phyloP scores from a whole-genome alignment of 805 yeast species.

The Lachancea mirantina region DNA sequence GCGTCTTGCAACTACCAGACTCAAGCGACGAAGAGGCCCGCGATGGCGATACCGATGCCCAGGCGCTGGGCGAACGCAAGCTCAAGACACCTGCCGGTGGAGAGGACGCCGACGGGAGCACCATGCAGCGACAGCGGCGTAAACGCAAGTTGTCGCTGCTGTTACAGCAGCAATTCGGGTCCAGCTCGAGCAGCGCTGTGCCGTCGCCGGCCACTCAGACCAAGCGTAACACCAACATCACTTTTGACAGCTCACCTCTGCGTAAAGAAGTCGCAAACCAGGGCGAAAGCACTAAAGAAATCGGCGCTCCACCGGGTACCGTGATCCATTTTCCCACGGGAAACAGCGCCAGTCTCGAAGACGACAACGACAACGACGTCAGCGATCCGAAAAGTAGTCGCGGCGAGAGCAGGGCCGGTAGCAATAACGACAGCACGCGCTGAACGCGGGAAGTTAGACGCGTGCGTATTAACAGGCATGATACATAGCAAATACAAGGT shows the following conservation, averaged over 20 bases:
- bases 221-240: slow-evolving; percentile 6
- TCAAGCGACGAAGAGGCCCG: slow-evolving; percentile 24
- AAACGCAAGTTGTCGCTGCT: slow-evolving; percentile 28
- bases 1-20: slow-evolving; percentile 21
- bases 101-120: slow-evolving; percentile 20
- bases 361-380: too few relatives aligned
- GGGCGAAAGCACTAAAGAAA: slow-evolving; percentile 19
- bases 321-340: slow-evolving; percentile 18
- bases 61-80: slow-evolving; percentile 2
- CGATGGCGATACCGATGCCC: slow-evolving; percentile 2
- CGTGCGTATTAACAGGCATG: too few relatives aligned
- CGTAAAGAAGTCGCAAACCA: slow-evolving; percentile 10
- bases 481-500: too few relatives aligned
- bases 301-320: slow-evolving; percentile 19
- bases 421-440: too few relatives aligned
- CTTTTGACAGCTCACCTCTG: slow-evolving; percentile 20
- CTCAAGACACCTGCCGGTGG: too few relatives aligned
- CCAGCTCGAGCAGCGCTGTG: slow-evolving; percentile 23
- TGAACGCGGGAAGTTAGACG: too few relatives aligned
- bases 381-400: too few relatives aligned
- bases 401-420: too few relatives aligned
- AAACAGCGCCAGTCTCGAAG: too few relatives aligned
- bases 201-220: slow-evolving; percentile 19
- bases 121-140: slow-evolving; percentile 25
- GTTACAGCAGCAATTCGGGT: slow-evolving; percentile 29